These are phyloP conservation scores for Aspergillus campestris DNA, from an alignment of 495 filamentous ascomycete genomes.

Conservation along the genomic window DNA sequence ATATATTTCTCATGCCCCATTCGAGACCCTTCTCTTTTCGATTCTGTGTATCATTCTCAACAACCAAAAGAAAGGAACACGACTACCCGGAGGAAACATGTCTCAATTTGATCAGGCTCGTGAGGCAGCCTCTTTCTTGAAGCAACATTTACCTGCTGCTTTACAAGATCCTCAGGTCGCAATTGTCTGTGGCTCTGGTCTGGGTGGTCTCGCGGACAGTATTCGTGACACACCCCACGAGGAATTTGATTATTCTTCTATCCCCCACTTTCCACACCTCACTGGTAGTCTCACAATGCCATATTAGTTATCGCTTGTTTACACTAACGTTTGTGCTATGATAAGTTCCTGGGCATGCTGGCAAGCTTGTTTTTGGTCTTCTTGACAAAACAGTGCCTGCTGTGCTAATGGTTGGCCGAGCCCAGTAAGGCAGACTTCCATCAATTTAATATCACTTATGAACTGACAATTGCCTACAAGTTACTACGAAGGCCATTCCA, in stretches of 20 bases:
- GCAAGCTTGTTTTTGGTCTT: slow-evolving; percentile 63
- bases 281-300: slow-evolving; percentile 40
- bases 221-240: slow-evolving; percentile 43
- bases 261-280: slow-evolving; percentile 57
- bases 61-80: slow-evolving; percentile 1
- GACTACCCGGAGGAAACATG: slow-evolving; percentile 5
- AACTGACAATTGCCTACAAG: slow-evolving; percentile 24
- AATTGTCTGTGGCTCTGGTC: slow-evolving; percentile 67
- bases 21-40: too few relatives aligned
- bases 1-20: too few relatives aligned
- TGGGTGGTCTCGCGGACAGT: slow-evolving; percentile 56
- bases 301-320: not conserved
- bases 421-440: slow-evolving; percentile 48
- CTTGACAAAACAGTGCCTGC: slow-evolving; percentile 50
- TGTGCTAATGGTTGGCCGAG: slow-evolving; percentile 65
- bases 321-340: not conserved
- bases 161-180: slow-evolving; percentile 51
- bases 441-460: not conserved
- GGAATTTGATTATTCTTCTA: slow-evolving; percentile 53
- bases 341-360: slow-evolving; percentile 61
- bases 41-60: too few relatives aligned
- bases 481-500: slow-evolving; percentile 70
- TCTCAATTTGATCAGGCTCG: slow-evolving; percentile 26
- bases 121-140: slow-evolving; percentile 34
- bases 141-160: slow-evolving; percentile 28